Evolutionary conservation across 495 filamentous ascomycete genomes (phyloP).

Genomic region (Ascodesmis nigricans): DNA sequence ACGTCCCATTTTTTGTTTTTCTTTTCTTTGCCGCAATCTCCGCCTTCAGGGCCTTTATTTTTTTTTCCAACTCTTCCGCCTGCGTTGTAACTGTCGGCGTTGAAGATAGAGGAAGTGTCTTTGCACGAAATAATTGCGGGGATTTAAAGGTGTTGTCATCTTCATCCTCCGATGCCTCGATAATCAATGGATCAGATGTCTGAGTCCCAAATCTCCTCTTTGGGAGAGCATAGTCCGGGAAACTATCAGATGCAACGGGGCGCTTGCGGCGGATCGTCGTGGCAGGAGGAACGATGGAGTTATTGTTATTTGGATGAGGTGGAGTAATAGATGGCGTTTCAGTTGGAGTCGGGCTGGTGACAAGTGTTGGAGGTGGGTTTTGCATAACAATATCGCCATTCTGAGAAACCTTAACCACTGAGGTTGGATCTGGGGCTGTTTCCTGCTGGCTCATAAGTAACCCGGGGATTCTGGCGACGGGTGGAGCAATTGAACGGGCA

Average conservation of each 20-base stretch:
- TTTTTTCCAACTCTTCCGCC: conserved; percentile 37
- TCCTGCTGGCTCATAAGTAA: conserved; percentile 13
- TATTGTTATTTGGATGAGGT: not conserved
- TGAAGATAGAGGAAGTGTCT: not conserved
- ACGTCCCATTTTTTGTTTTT: conserved; percentile 26
- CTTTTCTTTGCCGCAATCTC: conserved; percentile 51
- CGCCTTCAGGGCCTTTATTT: conserved; percentile 52
- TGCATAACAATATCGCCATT: conserved; percentile 18
- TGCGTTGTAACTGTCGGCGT: not conserved
- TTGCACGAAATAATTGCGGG: not conserved
- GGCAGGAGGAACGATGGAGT: not conserved
- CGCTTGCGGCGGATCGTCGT: conserved; percentile 36
- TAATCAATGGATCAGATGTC: conserved; percentile 30
- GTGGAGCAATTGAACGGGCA: conserved; percentile 1
- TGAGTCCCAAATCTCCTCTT: conserved; percentile 40
- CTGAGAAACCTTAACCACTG: conserved; percentile 1
- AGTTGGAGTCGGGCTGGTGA: not conserved
- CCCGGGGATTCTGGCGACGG: conserved; percentile 13
- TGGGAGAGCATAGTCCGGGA: conserved; percentile 26
- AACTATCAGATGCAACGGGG: conserved; percentile 69
- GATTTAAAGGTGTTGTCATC: conserved; percentile 12
- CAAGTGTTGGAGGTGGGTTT: conserved; percentile 12
- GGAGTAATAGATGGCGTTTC: not conserved
- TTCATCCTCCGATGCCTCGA: conserved; percentile 46
- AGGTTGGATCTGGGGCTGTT: not conserved